Percentiles rank a stretch among this genome's conserved stretches.
phyloP scores from a whole-genome alignment of 441 rosid species.

The Populus hybrid region DNA sequence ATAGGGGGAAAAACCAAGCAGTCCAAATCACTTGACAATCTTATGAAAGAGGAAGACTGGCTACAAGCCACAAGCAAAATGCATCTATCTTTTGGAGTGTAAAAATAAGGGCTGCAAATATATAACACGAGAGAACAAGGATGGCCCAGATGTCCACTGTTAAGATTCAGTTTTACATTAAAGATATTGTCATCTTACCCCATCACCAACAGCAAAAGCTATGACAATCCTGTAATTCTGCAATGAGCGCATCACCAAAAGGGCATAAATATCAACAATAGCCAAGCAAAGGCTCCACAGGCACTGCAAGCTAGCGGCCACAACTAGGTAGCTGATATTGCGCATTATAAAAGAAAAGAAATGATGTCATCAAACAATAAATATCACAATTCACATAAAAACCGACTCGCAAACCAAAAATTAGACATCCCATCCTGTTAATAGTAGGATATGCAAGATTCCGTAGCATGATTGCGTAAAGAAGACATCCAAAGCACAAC shows the following conservation, averaged over 20 bases:
- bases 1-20: neutral
- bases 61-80: neutral
- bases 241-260: constrained; percentile 65
- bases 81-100: neutral
- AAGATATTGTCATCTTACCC: constrained; percentile 45
- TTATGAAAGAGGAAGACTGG: neutral
- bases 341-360: constrained; percentile 16
- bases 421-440: neutral
- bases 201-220: constrained; percentile 64
- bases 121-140: neutral
- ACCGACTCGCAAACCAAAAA: neutral
- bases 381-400: neutral
- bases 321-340: constrained; percentile 68
- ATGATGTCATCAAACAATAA: constrained; percentile 21
- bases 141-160: neutral
- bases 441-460: neutral
- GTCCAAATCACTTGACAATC: constrained; percentile 8
- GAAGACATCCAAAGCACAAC: neutral
- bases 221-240: constrained; percentile 50
- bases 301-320: constrained; percentile 71
- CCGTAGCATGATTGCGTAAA: neutral
- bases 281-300: constrained; percentile 68
- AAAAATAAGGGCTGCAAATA: neutral
- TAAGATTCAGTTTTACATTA: neutral
- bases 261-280: constrained; percentile 54